A percentile compares a stretch with the other conserved stretches of the same genome.
phyloP scores from a whole-genome alignment of 352 stramenopile genomes.

The Pythium dissotocum region DNA sequence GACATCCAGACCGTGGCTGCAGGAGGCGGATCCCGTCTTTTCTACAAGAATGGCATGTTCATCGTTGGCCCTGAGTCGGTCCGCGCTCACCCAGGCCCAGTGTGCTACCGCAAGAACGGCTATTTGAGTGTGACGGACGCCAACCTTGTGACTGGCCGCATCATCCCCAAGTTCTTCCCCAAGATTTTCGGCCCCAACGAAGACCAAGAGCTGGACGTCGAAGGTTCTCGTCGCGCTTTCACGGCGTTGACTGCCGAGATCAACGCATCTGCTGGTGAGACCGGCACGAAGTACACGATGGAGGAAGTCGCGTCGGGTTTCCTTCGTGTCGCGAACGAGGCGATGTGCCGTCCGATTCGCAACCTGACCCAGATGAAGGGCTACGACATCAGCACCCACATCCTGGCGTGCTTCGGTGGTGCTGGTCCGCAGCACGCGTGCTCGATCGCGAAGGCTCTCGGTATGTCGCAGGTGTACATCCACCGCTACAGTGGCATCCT shows the following conservation, averaged over 20 bases:
- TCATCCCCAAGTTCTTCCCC: constrained; percentile 97
- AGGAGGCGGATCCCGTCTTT: constrained; percentile 95
- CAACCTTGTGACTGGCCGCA: constrained; percentile 97
- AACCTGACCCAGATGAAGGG: constrained; percentile 99
- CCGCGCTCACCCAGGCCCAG: constrained; percentile 94
- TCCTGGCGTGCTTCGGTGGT: constrained; percentile 97
- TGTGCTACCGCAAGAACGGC: constrained; percentile 98
- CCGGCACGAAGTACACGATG: constrained; percentile 70
- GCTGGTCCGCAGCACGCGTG: constrained; percentile 98
- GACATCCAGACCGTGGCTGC: constrained; percentile 99
- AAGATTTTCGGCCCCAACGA: constrained; percentile 98
- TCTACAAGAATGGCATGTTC: constrained; percentile 97
- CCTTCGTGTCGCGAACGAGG: constrained; percentile 97
- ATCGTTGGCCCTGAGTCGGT: constrained; percentile 97
- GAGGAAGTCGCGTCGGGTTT: constrained; percentile 98
- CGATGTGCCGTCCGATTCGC: constrained; percentile 99
- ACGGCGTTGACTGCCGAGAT: constrained; percentile 87
- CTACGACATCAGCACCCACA: constrained; percentile 96
- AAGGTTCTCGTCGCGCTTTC: constrained; percentile 93
- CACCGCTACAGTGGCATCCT: constrained; percentile 98
- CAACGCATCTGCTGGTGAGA: constrained; percentile 64
- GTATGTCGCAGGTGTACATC: constrained; percentile 98
- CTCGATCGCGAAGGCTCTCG: constrained; percentile 95
- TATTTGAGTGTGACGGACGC: constrained; percentile 97
- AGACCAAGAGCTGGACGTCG: constrained; percentile 96